Evolutionary conservation across 306 rosid species (phyloP).

Genomic region (Aeschynomene evenia): DNA sequence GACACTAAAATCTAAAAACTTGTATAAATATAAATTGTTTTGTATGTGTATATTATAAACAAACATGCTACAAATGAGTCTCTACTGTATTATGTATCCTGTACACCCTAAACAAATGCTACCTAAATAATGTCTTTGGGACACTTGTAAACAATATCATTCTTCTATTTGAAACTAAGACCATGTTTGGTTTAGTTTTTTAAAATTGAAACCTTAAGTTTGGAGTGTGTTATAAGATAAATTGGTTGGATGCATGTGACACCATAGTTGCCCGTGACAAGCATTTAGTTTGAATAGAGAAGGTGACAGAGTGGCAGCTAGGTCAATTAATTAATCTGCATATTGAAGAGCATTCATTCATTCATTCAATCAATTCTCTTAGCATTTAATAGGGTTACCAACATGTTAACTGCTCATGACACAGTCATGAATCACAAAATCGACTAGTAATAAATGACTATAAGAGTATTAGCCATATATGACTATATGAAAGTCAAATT

Average conservation of each 20-base stretch:
- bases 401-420: not conserved
- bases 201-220: no score
- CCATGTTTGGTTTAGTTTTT: no score
- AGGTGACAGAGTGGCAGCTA: not conserved
- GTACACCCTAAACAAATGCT: no score
- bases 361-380: not conserved
- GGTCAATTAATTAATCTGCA: constrained; percentile 8
- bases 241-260: not conserved
- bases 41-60: no score
- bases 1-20: no score
- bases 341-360: not conserved
- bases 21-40: no score
- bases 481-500: constrained; percentile 2
- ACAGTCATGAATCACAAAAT: not conserved
- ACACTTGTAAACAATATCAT: no score
- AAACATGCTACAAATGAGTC: no score
- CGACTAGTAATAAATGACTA: not conserved
- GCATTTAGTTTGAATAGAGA: constrained; percentile 4
- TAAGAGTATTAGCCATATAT: not conserved
- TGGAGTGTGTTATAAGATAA: not conserved
- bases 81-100: no score
- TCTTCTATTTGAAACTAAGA: no score
- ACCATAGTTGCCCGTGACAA: constrained; percentile 4
- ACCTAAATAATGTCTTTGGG: no score
- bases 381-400: not conserved